Evolutionary conservation across 1,139 yeast genomes (phyloP).

Genomic region (Hyphopichia khmerensis): DNA sequence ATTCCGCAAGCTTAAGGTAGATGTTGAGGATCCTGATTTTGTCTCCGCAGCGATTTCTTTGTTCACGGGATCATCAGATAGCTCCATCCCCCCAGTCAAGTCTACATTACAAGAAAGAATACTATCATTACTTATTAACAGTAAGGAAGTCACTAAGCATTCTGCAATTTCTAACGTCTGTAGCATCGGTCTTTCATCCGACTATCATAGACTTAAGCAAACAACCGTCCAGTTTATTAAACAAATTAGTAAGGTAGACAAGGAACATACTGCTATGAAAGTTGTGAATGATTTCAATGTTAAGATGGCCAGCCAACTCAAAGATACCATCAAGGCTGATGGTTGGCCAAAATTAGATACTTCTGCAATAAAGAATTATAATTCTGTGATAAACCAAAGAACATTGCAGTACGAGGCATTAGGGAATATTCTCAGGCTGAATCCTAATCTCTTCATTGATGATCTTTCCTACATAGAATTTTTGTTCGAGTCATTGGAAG

Average conservation of each 20-base stretch:
- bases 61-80: slow-evolving; percentile 44
- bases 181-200: slow-evolving; percentile 58
- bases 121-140: slow-evolving; percentile 50
- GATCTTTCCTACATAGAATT: slow-evolving; percentile 61
- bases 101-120: slow-evolving; percentile 59
- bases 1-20: slow-evolving; percentile 50
- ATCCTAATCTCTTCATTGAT: slow-evolving; percentile 40
- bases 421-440: slow-evolving; percentile 60
- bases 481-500: slow-evolving; percentile 68
- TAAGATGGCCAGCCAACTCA: slow-evolving; percentile 50
- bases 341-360: slow-evolving; percentile 59
- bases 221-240: slow-evolving; percentile 61
- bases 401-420: slow-evolving; percentile 74
- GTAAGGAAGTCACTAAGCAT: slow-evolving; percentile 48
- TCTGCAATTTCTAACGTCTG: slow-evolving; percentile 41
- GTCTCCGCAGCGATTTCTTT: slow-evolving; percentile 44
- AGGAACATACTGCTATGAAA: slow-evolving; percentile 12
- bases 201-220: slow-evolving; percentile 44
- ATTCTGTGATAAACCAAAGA: slow-evolving; percentile 43
- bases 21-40: slow-evolving; percentile 48
- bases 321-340: slow-evolving; percentile 49
- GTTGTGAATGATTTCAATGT: slow-evolving; percentile 25
- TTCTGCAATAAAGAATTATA: slow-evolving; percentile 26
- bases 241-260: slow-evolving; percentile 40
- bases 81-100: slow-evolving; percentile 51